A percentile compares a stretch with the other conserved stretches of the same genome.
Evolutionary conservation across 495 filamentous ascomycete genomes (phyloP).

Genomic region (Lasiosphaeris hirsuta): DNA sequence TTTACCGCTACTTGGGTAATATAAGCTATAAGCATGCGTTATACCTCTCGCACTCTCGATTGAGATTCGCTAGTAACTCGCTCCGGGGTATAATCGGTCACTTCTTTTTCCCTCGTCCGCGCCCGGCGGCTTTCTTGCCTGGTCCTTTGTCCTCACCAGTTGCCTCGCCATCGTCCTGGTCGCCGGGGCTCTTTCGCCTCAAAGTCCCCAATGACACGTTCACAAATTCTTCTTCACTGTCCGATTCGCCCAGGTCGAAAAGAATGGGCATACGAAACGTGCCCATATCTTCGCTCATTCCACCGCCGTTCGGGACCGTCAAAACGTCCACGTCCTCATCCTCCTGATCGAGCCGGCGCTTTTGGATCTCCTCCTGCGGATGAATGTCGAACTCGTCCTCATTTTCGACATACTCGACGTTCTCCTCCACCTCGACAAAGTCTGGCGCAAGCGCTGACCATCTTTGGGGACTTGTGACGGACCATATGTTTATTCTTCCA

Average conservation of each 20-base stretch:
- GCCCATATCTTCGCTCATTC: conserved; percentile 53
- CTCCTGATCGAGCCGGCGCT: conserved; percentile 81
- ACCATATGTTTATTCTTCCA: conserved; percentile 89
- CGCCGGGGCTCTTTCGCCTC: conserved; percentile 62
- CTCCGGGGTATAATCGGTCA: conserved; percentile 1
- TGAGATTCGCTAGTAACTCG: not conserved
- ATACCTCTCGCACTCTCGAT: not conserved
- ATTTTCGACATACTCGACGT: conserved; percentile 89
- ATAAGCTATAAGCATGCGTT: not conserved
- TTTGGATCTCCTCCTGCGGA: conserved; percentile 89
- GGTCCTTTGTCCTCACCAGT: conserved; percentile 30
- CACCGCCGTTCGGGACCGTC: conserved; percentile 65
- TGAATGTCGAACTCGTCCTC: conserved; percentile 99
- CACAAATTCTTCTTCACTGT: conserved; percentile 84
- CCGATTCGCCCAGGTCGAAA: conserved; percentile 70
- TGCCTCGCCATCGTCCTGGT: conserved; percentile 41
- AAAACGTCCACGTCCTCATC: conserved; percentile 84
- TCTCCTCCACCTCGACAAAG: conserved; percentile 97
- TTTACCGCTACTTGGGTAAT: too few relatives aligned
- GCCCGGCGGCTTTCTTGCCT: conserved; percentile 33
- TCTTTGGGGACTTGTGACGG: conserved; percentile 83
- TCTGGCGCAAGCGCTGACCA: conserved; percentile 97
- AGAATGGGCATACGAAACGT: conserved; percentile 84
- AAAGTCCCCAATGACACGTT: conserved; percentile 81
- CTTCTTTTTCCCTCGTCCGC: conserved; percentile 26